These are phyloP conservation scores for Aspergillus jensenii DNA, from an alignment of 2,329 filamentous ascomycete genomes.

Conservation along the genomic window DNA sequence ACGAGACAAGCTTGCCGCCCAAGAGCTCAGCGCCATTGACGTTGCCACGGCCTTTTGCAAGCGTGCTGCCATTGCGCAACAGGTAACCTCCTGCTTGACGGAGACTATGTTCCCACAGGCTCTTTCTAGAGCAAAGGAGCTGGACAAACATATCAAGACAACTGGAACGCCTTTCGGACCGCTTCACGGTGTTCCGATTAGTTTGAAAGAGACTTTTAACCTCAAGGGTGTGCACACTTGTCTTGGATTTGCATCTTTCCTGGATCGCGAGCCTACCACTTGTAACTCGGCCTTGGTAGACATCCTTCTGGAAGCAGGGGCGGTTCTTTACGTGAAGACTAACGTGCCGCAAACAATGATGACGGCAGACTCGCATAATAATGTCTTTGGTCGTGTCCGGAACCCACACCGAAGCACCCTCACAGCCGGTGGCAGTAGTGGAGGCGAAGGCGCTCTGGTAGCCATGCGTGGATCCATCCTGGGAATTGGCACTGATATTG, in stretches of 20 bases:
- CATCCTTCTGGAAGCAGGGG: constrained; percentile 57
- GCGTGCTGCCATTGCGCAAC: constrained; percentile 24
- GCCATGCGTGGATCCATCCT: constrained; percentile 58
- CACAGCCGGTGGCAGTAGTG: constrained; percentile 62
- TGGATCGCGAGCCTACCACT: no score
- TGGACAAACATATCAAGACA: constrained; percentile 36
- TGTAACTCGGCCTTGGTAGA: constrained; percentile 48
- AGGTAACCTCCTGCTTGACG: constrained; percentile 48
- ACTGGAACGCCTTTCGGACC: no score
- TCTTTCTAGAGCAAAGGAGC: constrained; percentile 45
- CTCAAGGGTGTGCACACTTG: no score
- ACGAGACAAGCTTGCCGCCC: constrained; percentile 23
- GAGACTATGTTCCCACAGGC: constrained; percentile 55
- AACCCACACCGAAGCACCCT: constrained; percentile 61
- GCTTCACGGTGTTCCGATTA: constrained; percentile 59
- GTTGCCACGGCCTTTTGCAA: constrained; percentile 43
- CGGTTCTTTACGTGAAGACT: constrained; percentile 67
- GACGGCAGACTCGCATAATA: constrained; percentile 52
- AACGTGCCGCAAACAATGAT: constrained; percentile 60
- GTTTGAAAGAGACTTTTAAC: constrained; percentile 42
- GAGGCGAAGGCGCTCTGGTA: constrained; percentile 62
- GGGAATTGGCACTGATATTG: constrained; percentile 62
- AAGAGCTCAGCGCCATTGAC: constrained; percentile 33
- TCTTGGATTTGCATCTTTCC: no score
- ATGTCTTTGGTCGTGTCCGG: constrained; percentile 59